Evolutionary conservation across 306 rosid genomes (phyloP).

Genomic region (Rosa persica): DNA sequence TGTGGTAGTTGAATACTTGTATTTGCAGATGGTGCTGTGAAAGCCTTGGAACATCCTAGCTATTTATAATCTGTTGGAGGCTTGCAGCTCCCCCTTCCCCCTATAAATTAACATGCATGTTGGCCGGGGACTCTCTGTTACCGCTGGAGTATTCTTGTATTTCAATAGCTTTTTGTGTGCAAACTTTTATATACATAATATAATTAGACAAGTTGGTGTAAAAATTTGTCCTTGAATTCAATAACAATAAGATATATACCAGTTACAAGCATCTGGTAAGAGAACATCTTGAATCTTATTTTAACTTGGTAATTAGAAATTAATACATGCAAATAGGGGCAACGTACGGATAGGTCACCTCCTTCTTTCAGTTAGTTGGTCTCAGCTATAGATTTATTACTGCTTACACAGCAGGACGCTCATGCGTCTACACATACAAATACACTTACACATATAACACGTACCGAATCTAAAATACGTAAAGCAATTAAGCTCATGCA

Average conservation of each 20-base stretch:
- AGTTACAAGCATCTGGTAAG: no score
- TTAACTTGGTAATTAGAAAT: background rate
- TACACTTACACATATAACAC: background rate
- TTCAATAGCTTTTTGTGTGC: no score
- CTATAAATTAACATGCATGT: no score
- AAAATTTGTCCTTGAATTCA: no score
- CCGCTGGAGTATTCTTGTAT: no score
- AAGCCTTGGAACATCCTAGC: background rate
- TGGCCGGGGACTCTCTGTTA: no score
- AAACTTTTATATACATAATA: no score
- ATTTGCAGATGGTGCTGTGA: background rate
- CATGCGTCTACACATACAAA: background rate
- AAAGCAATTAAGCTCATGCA: background rate
- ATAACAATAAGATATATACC: no score
- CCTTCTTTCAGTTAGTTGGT: background rate
- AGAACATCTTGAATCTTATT: no score
- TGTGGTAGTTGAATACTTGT: background rate
- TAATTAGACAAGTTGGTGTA: no score
- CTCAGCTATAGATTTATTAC: background rate
- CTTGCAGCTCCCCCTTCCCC: no score
- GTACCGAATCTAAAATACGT: background rate
- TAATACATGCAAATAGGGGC: background rate
- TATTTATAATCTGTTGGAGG: constrained; percentile 1
- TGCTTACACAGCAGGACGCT: background rate
- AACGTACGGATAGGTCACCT: background rate